Conservation (phyloP, 2,329 filamentous ascomycete genomes). For the Aureobasidium sp. region DNA sequence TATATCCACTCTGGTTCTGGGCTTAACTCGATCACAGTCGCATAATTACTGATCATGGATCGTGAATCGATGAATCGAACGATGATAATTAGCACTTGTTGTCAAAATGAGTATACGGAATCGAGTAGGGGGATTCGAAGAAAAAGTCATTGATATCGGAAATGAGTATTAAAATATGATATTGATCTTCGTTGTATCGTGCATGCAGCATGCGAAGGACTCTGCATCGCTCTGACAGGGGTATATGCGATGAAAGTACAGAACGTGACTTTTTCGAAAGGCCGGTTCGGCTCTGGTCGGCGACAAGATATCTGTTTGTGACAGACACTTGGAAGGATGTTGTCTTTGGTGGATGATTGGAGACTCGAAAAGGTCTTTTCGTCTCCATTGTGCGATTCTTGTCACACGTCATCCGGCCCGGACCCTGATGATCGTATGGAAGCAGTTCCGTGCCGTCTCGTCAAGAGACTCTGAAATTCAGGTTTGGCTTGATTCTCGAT, state of each 20-base stretch:
- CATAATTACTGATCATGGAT: too few species aligned
- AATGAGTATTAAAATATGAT: not conserved
- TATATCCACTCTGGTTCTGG: not conserved
- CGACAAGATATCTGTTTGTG: not conserved
- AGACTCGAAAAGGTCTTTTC: not conserved
- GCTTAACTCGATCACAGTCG: not conserved
- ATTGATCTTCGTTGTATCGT: not conserved
- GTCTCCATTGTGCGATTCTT: not conserved
- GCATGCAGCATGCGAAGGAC: not conserved
- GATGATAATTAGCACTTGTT: not conserved
- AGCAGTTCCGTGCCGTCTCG: not conserved
- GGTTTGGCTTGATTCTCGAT: not conserved
- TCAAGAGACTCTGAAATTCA: not conserved
- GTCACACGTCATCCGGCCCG: not conserved
- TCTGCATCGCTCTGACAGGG: not conserved
- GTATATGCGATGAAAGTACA: too few species aligned
- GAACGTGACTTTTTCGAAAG: not conserved
- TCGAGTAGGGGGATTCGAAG: not conserved
- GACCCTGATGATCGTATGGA: not conserved
- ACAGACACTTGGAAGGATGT: not conserved
- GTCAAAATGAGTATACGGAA: not conserved
- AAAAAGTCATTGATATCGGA: not conserved
- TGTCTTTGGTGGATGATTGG: not conserved
- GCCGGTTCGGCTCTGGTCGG: not conserved
- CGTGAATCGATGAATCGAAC: not conserved